Base-by-base conservation (phyloP, 768 basidiomycete species). In the Leccinum variicolor region DNA sequence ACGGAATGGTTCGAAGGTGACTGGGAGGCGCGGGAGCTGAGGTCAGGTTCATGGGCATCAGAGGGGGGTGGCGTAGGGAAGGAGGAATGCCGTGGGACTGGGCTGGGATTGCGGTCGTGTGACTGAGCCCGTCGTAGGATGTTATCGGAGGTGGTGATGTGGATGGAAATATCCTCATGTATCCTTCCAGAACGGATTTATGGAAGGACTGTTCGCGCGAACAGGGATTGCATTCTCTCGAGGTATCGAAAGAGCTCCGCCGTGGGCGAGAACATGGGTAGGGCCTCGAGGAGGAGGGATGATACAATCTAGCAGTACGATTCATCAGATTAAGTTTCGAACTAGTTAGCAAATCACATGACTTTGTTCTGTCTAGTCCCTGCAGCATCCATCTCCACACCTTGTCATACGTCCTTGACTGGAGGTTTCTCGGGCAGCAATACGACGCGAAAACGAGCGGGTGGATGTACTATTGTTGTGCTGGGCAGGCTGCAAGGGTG, bases 241-340 rank as follows among this genome's bases (percentile, higher is more conserved):
- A 11, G 54, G 52, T 45, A 65, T 61, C 14, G 56, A 47, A 52
- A 62, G 54, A 21, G 69, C 70, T 48, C 89, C 89, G 45, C 88
- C 87, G 71, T 86, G 84, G 1, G 80, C 76, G 19, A 90, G 78
- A 23, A 88, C 82, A 66, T 88, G 84, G 49, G 86, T 81, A 11
- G 86, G 82, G 81, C 85, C 67, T 87, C 84, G 9, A 93, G 80
- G 9, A 93, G 80, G 6, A 94, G 80, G 0, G 87, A 84, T 1
- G 87, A 82, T 17, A 87, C 69, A 94, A 93, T 31, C 71, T 71
- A 14, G 13, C 48, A n/a, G 9, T 46, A 33, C 9, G 23, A 26
- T 52, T 4, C 29, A 47, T 50, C 10, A 39, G 19, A 19, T 13
- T 1, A 0, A 1, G 10, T 34, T 47, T 15, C 9, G 26, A 11